Conservation (phyloP, 306 rosid genomes). For the Glycine latifolia region DNA sequence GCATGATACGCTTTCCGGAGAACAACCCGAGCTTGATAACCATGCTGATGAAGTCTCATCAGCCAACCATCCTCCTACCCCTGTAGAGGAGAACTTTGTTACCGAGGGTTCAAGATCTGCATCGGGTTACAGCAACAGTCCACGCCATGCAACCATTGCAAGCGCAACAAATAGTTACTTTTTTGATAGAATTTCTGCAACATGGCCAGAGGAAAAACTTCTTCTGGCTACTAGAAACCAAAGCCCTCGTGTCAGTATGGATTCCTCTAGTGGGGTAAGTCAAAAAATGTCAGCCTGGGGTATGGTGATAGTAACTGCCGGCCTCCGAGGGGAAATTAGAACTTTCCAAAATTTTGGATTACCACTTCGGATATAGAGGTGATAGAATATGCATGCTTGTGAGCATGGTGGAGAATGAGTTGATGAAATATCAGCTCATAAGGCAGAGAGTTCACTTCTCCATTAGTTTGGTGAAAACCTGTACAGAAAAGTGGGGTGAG, state of each 20-base stretch:
- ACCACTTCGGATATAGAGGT: constrained; percentile 73
- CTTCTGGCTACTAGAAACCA: constrained; percentile 62
- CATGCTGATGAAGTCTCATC: constrained; percentile 65
- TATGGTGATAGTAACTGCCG: constrained; percentile 95
- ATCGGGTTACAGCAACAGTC: constrained; percentile 67
- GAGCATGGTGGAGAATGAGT: constrained; percentile 51
- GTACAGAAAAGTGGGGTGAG: constrained; percentile 92
- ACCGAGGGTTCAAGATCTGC: constrained; percentile 61
- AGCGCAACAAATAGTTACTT: constrained; percentile 86
- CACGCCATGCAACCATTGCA: constrained; percentile 83
- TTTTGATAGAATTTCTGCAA: constrained; percentile 91
- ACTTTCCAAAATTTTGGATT: constrained; percentile 96
- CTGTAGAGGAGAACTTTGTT: constrained; percentile 75
- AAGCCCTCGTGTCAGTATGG: constrained; percentile 82
- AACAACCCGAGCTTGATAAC: constrained; percentile 62
- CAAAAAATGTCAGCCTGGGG: constrained; percentile 90
- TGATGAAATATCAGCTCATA: constrained; percentile 39
- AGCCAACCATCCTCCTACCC: constrained; percentile 94
- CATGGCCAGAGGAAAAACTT: constrained; percentile 97
- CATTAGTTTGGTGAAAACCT: constrained; percentile 58
- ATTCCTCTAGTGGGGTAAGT: constrained; percentile 61
- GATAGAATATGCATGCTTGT: constrained; percentile 38
- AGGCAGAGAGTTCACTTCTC: constrained; percentile 53
- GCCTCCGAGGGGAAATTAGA: constrained; percentile 89
- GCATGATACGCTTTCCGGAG: constrained; percentile 54